Evolutionary conservation across 306 rosid genomes (phyloP).

Genomic region (Dicorynia guianensis): DNA sequence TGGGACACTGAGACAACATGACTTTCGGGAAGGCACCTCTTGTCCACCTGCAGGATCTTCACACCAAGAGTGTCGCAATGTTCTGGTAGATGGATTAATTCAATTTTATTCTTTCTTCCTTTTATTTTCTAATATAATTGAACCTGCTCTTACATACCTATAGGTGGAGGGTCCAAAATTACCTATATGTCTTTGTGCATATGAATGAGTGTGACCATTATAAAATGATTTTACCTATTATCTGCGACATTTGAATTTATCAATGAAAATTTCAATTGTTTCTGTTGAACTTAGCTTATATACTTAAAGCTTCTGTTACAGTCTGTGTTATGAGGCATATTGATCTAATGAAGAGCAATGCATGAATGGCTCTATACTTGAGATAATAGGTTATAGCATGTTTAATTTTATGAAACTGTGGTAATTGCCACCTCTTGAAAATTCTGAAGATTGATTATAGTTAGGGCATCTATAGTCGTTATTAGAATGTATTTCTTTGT

Average conservation of each 20-base stretch:
- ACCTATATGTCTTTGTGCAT: background rate
- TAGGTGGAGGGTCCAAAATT: background rate
- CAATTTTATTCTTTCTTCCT: slow-evolving; percentile 17
- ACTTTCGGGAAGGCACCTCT: slow-evolving; percentile 84
- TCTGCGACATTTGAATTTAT: slow-evolving; percentile 16
- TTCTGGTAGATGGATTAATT: slow-evolving; percentile 67
- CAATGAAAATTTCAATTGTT: slow-evolving; percentile 20
- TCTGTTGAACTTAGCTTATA: slow-evolving; percentile 32
- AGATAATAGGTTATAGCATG: slow-evolving; percentile 23
- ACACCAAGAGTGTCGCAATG: slow-evolving; percentile 87
- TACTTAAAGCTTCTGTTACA: slow-evolving; percentile 6
- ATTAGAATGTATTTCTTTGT: slow-evolving; percentile 14
- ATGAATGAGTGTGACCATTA: background rate
- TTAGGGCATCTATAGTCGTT: slow-evolving; percentile 18
- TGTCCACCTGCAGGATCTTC: slow-evolving; percentile 93
- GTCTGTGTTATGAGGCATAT: slow-evolving; percentile 2
- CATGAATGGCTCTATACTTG: slow-evolving; percentile 18
- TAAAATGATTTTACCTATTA: slow-evolving; percentile 3
- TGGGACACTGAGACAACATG: slow-evolving; percentile 98
- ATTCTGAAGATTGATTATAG: slow-evolving; percentile 27
- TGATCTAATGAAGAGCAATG: slow-evolving; percentile 31
- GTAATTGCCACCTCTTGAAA: slow-evolving; percentile 22
- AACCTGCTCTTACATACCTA: slow-evolving; percentile 7
- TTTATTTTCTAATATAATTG: slow-evolving; percentile 5
- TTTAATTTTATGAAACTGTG: slow-evolving; percentile 23